These are phyloP conservation scores for Kodamaea arcana DNA, from an alignment of 1,139 yeast genomes.

Conservation along the genomic window DNA sequence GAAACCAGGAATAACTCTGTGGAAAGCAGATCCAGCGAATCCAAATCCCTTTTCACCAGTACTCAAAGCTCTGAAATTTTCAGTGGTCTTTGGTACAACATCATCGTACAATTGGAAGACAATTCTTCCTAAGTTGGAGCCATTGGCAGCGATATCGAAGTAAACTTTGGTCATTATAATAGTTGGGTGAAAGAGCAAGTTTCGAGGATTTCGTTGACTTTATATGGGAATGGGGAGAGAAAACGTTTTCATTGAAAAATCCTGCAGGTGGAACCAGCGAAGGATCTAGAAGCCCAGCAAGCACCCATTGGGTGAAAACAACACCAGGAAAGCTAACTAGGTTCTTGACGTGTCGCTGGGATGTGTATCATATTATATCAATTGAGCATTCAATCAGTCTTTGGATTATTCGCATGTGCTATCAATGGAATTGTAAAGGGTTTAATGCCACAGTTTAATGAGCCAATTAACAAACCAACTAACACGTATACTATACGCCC, in stretches of 20 bases:
- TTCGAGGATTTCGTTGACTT: background rate
- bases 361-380: no score
- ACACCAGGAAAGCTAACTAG: no score
- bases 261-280: no score
- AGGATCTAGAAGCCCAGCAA: no score
- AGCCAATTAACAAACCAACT: no score
- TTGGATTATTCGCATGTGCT: no score
- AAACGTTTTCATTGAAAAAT: background rate
- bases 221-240: background rate
- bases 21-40: constrained; percentile 88
- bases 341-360: no score
- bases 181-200: background rate
- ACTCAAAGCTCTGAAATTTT: constrained; percentile 94
- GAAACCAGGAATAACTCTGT: constrained; percentile 97
- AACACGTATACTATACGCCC: no score
- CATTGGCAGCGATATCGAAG: constrained; percentile 74
- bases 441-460: no score
- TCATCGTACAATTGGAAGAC: constrained; percentile 85
- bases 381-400: no score
- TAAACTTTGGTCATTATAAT: constrained; percentile 58
- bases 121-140: constrained; percentile 65
- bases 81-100: constrained; percentile 96
- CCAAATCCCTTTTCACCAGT: constrained; percentile 99
- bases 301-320: no score
- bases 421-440: no score